A percentile compares a stretch with the other conserved stretches of the same genome.
Conservation (phyloP, 139 green algal species). For the Eudorina sp. region DNA sequence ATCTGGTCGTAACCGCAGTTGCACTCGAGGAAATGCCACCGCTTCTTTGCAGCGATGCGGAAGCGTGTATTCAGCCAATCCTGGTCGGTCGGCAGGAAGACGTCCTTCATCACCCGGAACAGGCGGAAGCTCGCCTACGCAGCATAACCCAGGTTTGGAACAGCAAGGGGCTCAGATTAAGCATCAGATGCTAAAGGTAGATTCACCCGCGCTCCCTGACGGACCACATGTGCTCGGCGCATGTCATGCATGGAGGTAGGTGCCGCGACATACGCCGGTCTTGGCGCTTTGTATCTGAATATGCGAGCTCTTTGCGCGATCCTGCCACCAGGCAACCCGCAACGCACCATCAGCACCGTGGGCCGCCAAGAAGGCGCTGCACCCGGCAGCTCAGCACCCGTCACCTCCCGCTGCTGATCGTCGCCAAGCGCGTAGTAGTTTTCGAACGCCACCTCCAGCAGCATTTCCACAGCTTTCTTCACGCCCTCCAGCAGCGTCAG, state of each 20-base stretch:
- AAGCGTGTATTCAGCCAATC: constrained; percentile 62
- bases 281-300: no score
- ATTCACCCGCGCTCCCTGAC: no score
- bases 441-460: constrained; percentile 66
- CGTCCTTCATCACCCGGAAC: constrained; percentile 57
- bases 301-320: no score
- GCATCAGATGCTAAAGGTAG: no score
- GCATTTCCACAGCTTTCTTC: constrained; percentile 61
- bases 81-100: constrained; percentile 56
- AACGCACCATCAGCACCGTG: constrained; percentile 19
- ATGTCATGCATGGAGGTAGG: no score
- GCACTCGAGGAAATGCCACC: constrained; percentile 57
- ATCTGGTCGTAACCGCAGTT: constrained; percentile 42
- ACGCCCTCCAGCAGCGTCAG: constrained; percentile 55
- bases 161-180: no score
- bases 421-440: constrained; percentile 65
- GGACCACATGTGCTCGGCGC: no score
- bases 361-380: constrained; percentile 2
- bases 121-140: constrained; percentile 52
- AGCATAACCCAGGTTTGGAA: not conserved
- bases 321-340: no score
- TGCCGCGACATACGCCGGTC: no score
- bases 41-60: constrained; percentile 58
- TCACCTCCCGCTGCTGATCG: not conserved
- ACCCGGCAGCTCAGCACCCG: not conserved